phyloP scores from a whole-genome alignment of 768 basidiomycete species.

The Sporobolomyces pararoseus region DNA sequence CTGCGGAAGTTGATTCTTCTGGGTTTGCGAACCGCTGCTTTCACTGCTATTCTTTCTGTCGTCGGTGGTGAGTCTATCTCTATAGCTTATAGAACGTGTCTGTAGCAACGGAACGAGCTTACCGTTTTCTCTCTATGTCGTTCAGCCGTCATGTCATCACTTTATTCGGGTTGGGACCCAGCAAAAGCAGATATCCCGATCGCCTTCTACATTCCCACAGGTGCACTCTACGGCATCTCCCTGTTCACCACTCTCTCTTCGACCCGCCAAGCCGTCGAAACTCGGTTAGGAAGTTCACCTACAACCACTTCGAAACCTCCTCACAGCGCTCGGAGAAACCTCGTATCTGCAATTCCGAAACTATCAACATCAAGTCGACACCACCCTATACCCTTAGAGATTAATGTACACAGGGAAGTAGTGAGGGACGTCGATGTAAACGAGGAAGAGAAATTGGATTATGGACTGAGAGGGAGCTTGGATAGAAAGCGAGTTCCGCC shows the following conservation, averaged over 20 bases:
- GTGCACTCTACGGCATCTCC: constrained; percentile 19
- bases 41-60: constrained; percentile 16
- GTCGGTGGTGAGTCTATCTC: constrained; percentile 7
- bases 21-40: constrained; percentile 12
- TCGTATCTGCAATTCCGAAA: no score
- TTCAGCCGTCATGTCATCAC: constrained; percentile 2
- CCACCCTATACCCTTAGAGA: neutral
- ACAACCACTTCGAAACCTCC: neutral
- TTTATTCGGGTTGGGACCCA: constrained; percentile 13
- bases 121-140: no score
- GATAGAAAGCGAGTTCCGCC: no score
- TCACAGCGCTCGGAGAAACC: no score
- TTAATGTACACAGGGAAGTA: constrained; percentile 3
- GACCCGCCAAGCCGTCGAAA: constrained; percentile 16
- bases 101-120: no score
- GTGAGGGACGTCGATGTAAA: constrained; percentile 13
- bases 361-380: no score
- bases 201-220: constrained; percentile 11
- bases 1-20: constrained; percentile 15
- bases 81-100: neutral
- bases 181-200: neutral
- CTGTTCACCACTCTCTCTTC: constrained; percentile 17
- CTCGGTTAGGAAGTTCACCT: neutral
- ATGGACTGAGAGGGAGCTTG: no score
- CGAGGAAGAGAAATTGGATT: neutral